A percentile compares a stretch with the other conserved stretches of the same genome.
Evolutionary conservation across 192 early-diverging fungal genomes (phyloP).

Genomic region (Umbelopsis sp.): DNA sequence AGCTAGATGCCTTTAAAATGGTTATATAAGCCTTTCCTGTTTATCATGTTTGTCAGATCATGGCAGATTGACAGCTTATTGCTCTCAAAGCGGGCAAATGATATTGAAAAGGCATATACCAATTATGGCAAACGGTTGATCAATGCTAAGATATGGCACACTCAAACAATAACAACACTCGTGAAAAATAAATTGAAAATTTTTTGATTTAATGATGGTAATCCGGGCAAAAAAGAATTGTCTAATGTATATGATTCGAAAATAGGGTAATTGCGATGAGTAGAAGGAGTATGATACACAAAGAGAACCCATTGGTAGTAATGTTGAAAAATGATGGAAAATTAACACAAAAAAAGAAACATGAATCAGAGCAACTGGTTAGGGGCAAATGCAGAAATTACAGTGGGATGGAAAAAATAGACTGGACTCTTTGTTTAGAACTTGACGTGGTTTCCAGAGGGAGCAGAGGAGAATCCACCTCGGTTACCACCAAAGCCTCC

Average conservation of each 20-base stretch:
- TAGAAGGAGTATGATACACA: slow-evolving; percentile 23
- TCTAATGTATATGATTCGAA: slow-evolving; percentile 14
- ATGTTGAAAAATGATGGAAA: neutral
- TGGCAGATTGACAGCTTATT: no score
- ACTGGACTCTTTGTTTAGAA: neutral
- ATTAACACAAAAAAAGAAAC: neutral
- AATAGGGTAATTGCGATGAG: slow-evolving; percentile 22
- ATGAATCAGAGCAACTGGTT: slow-evolving; percentile 5
- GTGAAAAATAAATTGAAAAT: no score
- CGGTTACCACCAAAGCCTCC: slow-evolving; percentile 50
- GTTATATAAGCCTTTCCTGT: no score
- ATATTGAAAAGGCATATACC: no score
- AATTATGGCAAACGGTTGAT: no score
- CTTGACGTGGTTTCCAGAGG: slow-evolving; percentile 15
- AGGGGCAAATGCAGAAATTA: slow-evolving; percentile 7
- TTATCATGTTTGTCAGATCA: no score
- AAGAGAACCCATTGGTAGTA: slow-evolving; percentile 18
- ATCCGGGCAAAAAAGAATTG: slow-evolving; percentile 9
- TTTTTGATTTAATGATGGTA: slow-evolving; percentile 13
- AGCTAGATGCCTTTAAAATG: no score
- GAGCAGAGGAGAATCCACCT: slow-evolving; percentile 40
- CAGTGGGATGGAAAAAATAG: neutral
- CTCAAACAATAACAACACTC: no score
- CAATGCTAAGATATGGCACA: no score
- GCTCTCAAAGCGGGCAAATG: no score